phyloP scores from a whole-genome alignment of 345 rosid genomes.

The Passiflora organensis region DNA sequence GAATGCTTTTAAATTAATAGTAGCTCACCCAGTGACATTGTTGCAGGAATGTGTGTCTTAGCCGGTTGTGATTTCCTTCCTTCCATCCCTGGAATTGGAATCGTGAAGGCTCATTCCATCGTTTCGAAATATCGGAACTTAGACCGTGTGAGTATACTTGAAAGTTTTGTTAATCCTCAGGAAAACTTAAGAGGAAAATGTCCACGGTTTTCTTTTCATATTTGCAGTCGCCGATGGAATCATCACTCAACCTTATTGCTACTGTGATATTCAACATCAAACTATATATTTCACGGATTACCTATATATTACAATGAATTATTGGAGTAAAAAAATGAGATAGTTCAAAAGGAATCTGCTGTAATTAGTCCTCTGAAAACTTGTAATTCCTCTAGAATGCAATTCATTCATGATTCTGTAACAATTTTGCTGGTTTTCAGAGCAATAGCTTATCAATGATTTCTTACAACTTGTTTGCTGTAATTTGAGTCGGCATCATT shows the following conservation, averaged over 20 bases:
- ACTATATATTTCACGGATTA: too few relatives aligned
- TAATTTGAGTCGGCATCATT: too few relatives aligned
- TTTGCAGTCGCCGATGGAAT: not conserved
- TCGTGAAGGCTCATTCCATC: slow-evolving; percentile 60
- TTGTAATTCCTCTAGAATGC: not conserved
- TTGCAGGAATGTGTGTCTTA: slow-evolving; percentile 81
- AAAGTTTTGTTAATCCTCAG: not conserved
- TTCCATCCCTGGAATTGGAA: slow-evolving; percentile 84
- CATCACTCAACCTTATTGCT: not conserved
- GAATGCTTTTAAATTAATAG: slow-evolving; percentile 1
- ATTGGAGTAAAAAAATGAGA: too few relatives aligned
- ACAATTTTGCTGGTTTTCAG: not conserved
- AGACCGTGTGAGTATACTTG: slow-evolving; percentile 57
- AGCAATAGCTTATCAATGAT: not conserved
- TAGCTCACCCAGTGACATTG: slow-evolving; percentile 13
- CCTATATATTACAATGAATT: too few relatives aligned
- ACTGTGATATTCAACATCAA: not conserved
- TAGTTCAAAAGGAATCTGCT: too few relatives aligned
- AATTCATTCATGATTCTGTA: too few relatives aligned
- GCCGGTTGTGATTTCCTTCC: slow-evolving; percentile 97
- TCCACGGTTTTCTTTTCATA: not conserved
- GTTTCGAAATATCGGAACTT: slow-evolving; percentile 68
- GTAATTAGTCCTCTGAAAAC: not conserved
- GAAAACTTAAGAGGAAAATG: not conserved
- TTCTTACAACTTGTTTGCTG: not conserved